These are phyloP conservation scores for Plasmopara halstedii DNA, from an alignment of 352 stramenopile genomes.

Conservation along the genomic window DNA sequence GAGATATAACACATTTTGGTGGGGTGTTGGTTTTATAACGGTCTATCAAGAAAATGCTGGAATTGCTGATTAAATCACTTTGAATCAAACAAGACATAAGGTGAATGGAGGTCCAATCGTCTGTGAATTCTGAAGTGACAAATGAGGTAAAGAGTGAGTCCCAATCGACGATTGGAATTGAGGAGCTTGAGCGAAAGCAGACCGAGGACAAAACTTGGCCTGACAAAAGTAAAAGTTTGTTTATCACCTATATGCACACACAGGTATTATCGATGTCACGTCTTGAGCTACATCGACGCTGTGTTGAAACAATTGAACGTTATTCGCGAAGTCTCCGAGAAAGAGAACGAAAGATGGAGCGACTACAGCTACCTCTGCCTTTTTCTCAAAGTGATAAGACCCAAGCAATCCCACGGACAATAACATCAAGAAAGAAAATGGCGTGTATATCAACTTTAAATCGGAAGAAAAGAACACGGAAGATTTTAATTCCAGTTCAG, in stretches of 20 bases:
- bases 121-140: too few species aligned
- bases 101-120: not conserved
- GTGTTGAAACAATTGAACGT: conserved; percentile 11
- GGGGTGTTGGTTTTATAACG: conserved; percentile 17
- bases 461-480: too few species aligned
- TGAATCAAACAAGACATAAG: not conserved
- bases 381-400: not conserved
- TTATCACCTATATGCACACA: too few species aligned
- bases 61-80: conserved; percentile 5
- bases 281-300: conserved; percentile 13
- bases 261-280: not conserved
- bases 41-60: too few species aligned
- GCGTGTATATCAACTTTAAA: too few species aligned
- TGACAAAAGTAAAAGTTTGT: too few species aligned
- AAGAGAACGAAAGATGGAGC: conserved; percentile 18
- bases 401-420: not conserved
- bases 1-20: conserved; percentile 1
- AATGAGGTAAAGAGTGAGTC: too few species aligned
- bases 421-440: too few species aligned
- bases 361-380: conserved; percentile 6
- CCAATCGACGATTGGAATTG: not conserved
- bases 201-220: too few species aligned
- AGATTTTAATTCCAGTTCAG: too few species aligned
- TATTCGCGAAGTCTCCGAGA: conserved; percentile 9
- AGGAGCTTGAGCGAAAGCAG: not conserved